Evolutionary conservation across 805 yeast genomes (phyloP), one percentile per base, ranked within the genome.

Genomic region (Candida peoriensis): DNA sequence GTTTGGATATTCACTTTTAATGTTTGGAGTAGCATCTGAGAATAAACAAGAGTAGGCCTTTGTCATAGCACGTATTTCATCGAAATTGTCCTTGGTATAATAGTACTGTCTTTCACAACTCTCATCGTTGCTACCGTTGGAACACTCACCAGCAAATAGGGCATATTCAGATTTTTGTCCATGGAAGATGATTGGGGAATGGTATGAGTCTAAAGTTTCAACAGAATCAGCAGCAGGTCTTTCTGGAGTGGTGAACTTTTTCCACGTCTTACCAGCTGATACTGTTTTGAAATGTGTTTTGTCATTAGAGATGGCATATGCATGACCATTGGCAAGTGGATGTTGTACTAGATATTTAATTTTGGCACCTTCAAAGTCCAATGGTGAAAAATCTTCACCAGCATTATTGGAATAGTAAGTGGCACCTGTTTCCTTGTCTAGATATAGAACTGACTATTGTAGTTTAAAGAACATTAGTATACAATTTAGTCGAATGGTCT

Each of bases 1-100:
- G 18, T 61, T 49, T 10, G 55, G 42, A 15, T 54, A 47, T 6
- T 52, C 54, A n/a, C 34, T 32, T 7, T 37, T 46, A 8, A 44
- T 38, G 11, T 42, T 32, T 12, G 53, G 48, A 18, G 57, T 47
- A n/a, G 57, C 52, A 6, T 44, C 45, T 19, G 54, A 42, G 34
- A 64, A 49, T 20, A 54, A 30, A 42, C 66, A 62, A 3, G 70
- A 62, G 32, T 46, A 52, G 15, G 61, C 63, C 20, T 51, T 42
- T 1, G 50, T 47, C 25, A 60, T 28, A 20, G 46, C 38, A 4
- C 46, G 36, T n/a, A 48, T 29, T 8, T 67, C 44, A 32, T 61
- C 58, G 43, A 76, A 64, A 28, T 68, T 68, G 48, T 74, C 72
- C 4, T 42, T 55, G 9, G 81, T 68, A 48, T 66, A 68, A 46